Base-by-base conservation (phyloP, 2,329 filamentous ascomycete genomes). In the Colletotrichum cereale region DNA sequence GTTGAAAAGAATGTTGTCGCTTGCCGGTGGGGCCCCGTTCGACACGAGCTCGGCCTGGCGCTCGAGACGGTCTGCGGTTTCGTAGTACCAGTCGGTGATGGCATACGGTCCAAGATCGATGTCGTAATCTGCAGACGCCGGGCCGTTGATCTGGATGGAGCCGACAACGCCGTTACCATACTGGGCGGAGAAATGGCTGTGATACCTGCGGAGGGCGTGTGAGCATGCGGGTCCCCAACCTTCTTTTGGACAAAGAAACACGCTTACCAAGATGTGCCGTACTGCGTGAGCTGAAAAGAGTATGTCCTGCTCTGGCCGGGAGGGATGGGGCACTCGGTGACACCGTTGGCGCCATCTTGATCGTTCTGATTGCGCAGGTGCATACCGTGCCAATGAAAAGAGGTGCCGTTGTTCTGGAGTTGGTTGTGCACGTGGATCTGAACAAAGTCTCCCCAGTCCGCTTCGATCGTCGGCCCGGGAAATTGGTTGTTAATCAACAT, bases 391-490 rank as follows among this genome's bases (percentile, higher is more conserved):
- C 84, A 86, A 73, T 86, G 85, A 40, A 86, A 79, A 0, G 83
- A 81, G 2, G 83, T 84, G 31, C 77, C 78, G 26, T 91, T 91
- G 21, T 75, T 75, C 7, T 84, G 84, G 4, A 92, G 85, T 12
- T 87, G 83, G 77, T 93, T 93, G 80, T 88, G 84, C 71, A 91
- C 85, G 47, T 88, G 88, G 61, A 91, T 86, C 57, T 90, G 80
- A 48, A 84, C 78, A 53, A 72, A 75, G 73, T 86, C 84, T 29
- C 84, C 84, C 83, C 83, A 85, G 73, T 84, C 80, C 63, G 76
- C 78, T 50, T 72, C 82, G 55, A 91, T 86, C 6, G 82, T 82
- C 2, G 89, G 89, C 1, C 88, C 89, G 29, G 87, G 86, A 73
- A 74, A 75, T 53, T 74, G 72, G 36, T 83, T 83, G 75, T 87